phyloP scores from a whole-genome alignment of 129 eudicot genomes.

The Chrysanthemum lavandulifolium region DNA sequence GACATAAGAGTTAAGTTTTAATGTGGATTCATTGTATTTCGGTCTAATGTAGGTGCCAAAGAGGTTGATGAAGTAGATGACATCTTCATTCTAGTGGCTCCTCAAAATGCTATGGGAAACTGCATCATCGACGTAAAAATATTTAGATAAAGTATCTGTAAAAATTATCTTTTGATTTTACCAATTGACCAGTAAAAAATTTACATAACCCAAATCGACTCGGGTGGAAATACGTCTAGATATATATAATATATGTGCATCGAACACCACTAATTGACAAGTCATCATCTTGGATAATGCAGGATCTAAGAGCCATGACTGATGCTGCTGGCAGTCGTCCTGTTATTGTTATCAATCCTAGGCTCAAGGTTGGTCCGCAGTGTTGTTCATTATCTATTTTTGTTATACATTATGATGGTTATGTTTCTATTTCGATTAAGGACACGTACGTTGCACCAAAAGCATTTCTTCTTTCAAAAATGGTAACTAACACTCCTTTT shows the following conservation, averaged over 20 bases:
- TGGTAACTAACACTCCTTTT: slow-evolving; percentile 21
- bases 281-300: slow-evolving; percentile 35
- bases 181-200: too few species aligned
- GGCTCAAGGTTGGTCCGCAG: slow-evolving; percentile 67
- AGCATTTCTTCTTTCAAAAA: slow-evolving; percentile 1
- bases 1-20: not conserved
- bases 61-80: slow-evolving; percentile 94
- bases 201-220: too few species aligned
- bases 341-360: slow-evolving; percentile 86
- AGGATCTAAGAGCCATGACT: slow-evolving; percentile 98
- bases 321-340: slow-evolving; percentile 99
- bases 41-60: slow-evolving; percentile 55
- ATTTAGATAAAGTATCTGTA: not conserved
- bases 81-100: slow-evolving; percentile 94
- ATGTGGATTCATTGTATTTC: slow-evolving; percentile 4
- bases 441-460: not conserved
- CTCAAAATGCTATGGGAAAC: slow-evolving; percentile 99
- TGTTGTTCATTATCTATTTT: not conserved
- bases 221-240: not conserved
- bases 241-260: not conserved
- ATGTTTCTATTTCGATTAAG: slow-evolving; percentile 11
- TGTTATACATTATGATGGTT: not conserved
- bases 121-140: slow-evolving; percentile 85
- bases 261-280: slow-evolving; percentile 15
- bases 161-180: not conserved